Evolutionary conservation across 345 rosid genomes (phyloP), one percentile per base, ranked within the genome.

Genomic region (Populus nigra): DNA sequence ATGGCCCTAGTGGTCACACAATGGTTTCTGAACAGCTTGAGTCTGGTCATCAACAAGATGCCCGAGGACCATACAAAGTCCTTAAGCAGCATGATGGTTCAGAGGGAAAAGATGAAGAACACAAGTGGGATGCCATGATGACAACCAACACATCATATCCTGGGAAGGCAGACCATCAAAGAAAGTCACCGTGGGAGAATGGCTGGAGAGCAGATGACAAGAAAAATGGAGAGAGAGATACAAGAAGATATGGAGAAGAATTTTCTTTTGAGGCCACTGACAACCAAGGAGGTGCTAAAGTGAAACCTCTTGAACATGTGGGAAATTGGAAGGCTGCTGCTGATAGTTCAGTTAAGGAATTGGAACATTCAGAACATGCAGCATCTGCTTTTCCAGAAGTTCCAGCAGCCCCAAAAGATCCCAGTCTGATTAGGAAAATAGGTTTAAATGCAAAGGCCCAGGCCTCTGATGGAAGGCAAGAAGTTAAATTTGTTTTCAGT

Each of bases 381-480:
- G 72, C 70, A 66, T 61, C 78, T 73, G 49, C 53, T 43, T 8
- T 23, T 45, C 77, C 83, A 65, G 90, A 81, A 76, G 77, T 71
- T 69, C 75, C 82, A 0, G 72, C 72, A 20, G 59, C 87, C 68
- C 72, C 90, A 27, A 88, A 79, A 84, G 96, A 88, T 85, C 78
- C 91, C 66, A 85, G 81, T 85, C 84, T 92, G 83, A 90, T 96
- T 78, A 90, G 88, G 89, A 92, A 96, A 87, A 91, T 96, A 73
- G 88, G 93, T 75, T 81, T 96, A 81, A 96, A 94, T 86, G 91
- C 91, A 7, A 96, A 90, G 87, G 85, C 88, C 5, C 90, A 94
- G 61, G 88, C 86, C 65, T 80, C 85, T 75, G 96, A 88, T 83
- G 89, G 83, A 70, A 80, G 84, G 65, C 81, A 76, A 74, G 94